These are phyloP conservation scores for Alternaria alternata DNA, from an alignment of 2,329 filamentous ascomycete genomes.

Conservation along the genomic window DNA sequence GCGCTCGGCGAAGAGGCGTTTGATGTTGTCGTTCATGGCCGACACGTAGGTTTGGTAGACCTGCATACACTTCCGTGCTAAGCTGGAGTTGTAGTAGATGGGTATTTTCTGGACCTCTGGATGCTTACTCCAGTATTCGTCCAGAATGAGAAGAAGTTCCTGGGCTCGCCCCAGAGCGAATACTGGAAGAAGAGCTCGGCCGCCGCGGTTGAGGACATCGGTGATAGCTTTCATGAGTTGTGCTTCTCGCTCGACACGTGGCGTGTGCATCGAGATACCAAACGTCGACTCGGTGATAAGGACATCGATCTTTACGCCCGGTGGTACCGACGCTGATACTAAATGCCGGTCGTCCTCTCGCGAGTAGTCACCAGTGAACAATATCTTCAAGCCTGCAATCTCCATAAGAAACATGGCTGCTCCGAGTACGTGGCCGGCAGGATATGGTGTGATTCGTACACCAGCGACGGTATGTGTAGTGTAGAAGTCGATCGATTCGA, in stretches of 20 bases:
- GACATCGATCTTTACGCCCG: conserved; percentile 90
- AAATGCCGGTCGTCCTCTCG: conserved; percentile 94
- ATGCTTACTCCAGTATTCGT: conserved; percentile 96
- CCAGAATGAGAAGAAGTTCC: conserved; percentile 90
- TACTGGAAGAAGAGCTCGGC: conserved; percentile 91
- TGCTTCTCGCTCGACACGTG: conserved; percentile 87
- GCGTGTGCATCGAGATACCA: conserved; percentile 92
- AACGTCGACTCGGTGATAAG: conserved; percentile 98
- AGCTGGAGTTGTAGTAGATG: conserved; percentile 96
- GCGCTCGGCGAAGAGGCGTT: conserved; percentile 87
- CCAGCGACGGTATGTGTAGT: conserved; percentile 97
- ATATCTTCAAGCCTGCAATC: conserved; percentile 93
- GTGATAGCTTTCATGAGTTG: conserved; percentile 97
- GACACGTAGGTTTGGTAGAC: conserved; percentile 98
- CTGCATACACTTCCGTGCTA: conserved; percentile 96
- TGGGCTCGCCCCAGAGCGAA: conserved; percentile 94
- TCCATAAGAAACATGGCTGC: conserved; percentile 98
- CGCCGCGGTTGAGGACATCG: conserved; percentile 86
- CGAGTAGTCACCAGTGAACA: conserved; percentile 98
- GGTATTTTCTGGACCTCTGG: conserved; percentile 87
- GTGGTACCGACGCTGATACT: conserved; percentile 89
- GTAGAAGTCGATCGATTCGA: conserved; percentile 98
- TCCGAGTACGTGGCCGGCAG: conserved; percentile 95
- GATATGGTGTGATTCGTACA: conserved; percentile 95
- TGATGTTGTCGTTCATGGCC: conserved; percentile 99